These are phyloP conservation scores for Heterobasidion parviporum DNA, from an alignment of 1,284 basidiomycete species.

Conservation along the genomic window DNA sequence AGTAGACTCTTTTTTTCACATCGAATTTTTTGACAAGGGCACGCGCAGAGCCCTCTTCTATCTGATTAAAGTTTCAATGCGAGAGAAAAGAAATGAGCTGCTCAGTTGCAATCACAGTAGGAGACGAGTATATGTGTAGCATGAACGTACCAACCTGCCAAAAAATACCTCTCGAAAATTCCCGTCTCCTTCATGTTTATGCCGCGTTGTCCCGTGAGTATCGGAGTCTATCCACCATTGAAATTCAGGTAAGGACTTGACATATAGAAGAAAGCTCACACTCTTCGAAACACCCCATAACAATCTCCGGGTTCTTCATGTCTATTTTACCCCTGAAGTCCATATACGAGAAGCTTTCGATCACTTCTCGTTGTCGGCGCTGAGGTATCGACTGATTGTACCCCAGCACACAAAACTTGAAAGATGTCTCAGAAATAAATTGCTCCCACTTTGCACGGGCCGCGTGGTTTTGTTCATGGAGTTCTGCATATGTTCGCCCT, in stretches of 20 bases:
- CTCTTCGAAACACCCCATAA: slow-evolving; percentile 84
- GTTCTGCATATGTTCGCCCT: slow-evolving; percentile 56
- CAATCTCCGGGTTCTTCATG: slow-evolving; percentile 76
- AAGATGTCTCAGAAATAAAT: slow-evolving; percentile 61
- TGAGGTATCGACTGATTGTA: slow-evolving; percentile 73
- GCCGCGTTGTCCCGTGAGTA: slow-evolving; percentile 32
- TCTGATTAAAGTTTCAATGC: slow-evolving; percentile 29
- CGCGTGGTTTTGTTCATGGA: slow-evolving; percentile 53
- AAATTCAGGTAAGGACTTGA: not conserved
- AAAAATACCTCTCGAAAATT: slow-evolving; percentile 69
- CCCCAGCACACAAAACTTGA: slow-evolving; percentile 75
- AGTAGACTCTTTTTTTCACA: slow-evolving; percentile 87
- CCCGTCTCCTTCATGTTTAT: slow-evolving; percentile 56
- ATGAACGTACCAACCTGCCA: slow-evolving; percentile 68
- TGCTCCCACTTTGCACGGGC: slow-evolving; percentile 47
- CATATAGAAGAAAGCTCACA: slow-evolving; percentile 42
- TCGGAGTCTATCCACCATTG: slow-evolving; percentile 35
- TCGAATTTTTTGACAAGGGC: slow-evolving; percentile 64
- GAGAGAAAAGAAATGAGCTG: not conserved
- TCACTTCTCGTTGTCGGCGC: slow-evolving; percentile 54
- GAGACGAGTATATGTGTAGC: not conserved
- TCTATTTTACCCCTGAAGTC: slow-evolving; percentile 76
- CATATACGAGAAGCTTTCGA: slow-evolving; percentile 86
- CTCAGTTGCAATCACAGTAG: no score
- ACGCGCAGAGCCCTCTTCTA: slow-evolving; percentile 68